Evolutionary conservation across 345 rosid genomes (phyloP).

Genomic region (Acer negundo): DNA sequence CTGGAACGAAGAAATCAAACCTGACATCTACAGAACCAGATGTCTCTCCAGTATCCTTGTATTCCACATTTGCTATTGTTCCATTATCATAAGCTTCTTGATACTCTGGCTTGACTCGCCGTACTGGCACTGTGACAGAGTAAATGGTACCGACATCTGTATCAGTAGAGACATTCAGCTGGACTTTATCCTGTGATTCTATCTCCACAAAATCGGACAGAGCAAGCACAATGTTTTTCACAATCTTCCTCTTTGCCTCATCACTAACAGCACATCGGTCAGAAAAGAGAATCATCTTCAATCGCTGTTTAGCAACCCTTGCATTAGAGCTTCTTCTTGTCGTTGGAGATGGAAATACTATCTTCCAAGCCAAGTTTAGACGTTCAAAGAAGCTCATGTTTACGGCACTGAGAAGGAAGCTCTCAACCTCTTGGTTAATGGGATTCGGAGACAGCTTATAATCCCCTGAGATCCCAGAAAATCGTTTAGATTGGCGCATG

Average conservation of each 20-base stretch:
- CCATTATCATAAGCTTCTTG: conserved; percentile 66
- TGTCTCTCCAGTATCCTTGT: conserved; percentile 65
- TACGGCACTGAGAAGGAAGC: conserved; percentile 67
- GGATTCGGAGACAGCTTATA: conserved; percentile 56
- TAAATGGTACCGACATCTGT: conserved; percentile 86
- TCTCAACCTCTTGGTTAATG: conserved; percentile 61
- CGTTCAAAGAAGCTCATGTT: conserved; percentile 88
- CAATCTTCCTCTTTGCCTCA: conserved; percentile 87
- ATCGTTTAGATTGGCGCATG: conserved; percentile 35
- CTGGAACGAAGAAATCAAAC: conserved; percentile 90
- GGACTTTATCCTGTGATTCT: conserved; percentile 94
- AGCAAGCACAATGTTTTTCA: conserved; percentile 70
- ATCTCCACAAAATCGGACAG: conserved; percentile 93
- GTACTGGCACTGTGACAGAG: conserved; percentile 91
- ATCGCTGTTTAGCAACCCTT: conserved; percentile 87
- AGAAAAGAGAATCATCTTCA: conserved; percentile 98
- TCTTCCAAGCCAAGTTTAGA: conserved; percentile 87
- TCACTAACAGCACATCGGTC: conserved; percentile 95
- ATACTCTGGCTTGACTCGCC: conserved; percentile 87
- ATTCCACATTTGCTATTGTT: conserved; percentile 68
- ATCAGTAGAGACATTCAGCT: conserved; percentile 81
- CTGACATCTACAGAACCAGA: conserved; percentile 88
- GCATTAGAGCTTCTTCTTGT: conserved; percentile 86
- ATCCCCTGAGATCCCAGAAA: conserved; percentile 53
- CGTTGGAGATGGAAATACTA: conserved; percentile 78